These are phyloP conservation scores for Wallacemonas sp. DNA, from an alignment of 208 protist species.

Conservation along the genomic window DNA sequence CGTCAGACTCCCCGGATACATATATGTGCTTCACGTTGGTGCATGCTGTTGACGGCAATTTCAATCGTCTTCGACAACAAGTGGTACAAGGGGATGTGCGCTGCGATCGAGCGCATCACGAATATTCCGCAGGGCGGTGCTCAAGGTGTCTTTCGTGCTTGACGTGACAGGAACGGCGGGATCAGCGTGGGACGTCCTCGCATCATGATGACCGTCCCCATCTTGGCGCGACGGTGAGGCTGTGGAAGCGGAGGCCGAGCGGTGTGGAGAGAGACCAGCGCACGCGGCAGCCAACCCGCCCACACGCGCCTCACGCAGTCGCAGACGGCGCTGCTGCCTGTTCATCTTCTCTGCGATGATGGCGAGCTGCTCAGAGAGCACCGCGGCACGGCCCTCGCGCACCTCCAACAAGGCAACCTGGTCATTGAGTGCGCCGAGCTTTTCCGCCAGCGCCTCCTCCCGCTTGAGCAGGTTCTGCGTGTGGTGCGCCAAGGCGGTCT, in stretches of 20 bases:
- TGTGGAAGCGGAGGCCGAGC: background rate
- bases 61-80: slow-evolving; percentile 7
- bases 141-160: background rate
- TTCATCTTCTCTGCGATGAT: slow-evolving; percentile 59
- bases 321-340: slow-evolving; percentile 23
- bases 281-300: background rate
- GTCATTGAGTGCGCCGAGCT: slow-evolving; percentile 28
- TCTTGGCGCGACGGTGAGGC: background rate
- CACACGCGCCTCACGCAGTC: slow-evolving; percentile 20
- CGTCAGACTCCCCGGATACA: background rate
- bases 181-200: too few species aligned
- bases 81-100: background rate
- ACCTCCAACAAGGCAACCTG: slow-evolving; percentile 28
- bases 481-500: background rate
- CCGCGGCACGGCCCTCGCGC: slow-evolving; percentile 38
- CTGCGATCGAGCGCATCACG: slow-evolving; percentile 3
- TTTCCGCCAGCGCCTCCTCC: slow-evolving; percentile 29
- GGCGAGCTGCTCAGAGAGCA: slow-evolving; percentile 49
- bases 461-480: slow-evolving; percentile 19
- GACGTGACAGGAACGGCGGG: background rate
- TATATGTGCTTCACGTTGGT: too few species aligned
- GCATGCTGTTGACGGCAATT: background rate
- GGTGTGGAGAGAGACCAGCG: background rate
- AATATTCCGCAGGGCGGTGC: background rate
- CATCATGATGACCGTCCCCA: too few species aligned